Conservation (phyloP, 345 rosid species). For the Turritis glabra region DNA sequence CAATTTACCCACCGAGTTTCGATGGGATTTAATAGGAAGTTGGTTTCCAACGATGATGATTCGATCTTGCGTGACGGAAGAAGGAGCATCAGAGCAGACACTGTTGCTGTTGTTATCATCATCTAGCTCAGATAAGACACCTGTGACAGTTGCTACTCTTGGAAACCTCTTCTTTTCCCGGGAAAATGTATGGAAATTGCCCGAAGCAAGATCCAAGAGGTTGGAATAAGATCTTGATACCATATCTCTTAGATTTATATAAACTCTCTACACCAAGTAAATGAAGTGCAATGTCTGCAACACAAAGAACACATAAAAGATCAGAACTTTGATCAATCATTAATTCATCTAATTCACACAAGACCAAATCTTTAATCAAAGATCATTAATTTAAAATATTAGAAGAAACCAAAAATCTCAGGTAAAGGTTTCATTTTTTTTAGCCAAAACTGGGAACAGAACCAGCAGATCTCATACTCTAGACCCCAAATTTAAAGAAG, state of each 20-base stretch:
- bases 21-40: constrained; percentile 75
- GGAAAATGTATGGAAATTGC: constrained; percentile 55
- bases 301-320: neutral
- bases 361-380: neutral
- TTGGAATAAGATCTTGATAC: constrained; percentile 91
- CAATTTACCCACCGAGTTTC: constrained; percentile 52
- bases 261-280: constrained; percentile 13
- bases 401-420: constrained; percentile 6
- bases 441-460: neutral
- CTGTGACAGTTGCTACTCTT: constrained; percentile 90
- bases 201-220: constrained; percentile 87
- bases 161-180: constrained; percentile 78
- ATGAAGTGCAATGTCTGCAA: constrained; percentile 25
- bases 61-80: constrained; percentile 72
- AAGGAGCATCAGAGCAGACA: constrained; percentile 83
- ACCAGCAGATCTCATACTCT: constrained; percentile 25
- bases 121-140: constrained; percentile 78
- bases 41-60: constrained; percentile 93
- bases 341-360: constrained; percentile 2
- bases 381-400: neutral
- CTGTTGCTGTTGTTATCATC: constrained; percentile 68
- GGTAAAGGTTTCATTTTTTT: neutral
- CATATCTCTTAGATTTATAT: constrained; percentile 42
- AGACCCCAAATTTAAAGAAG: neutral
- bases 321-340: constrained; percentile 17